These are phyloP conservation scores for Claviceps monticola DNA, from an alignment of 2,329 filamentous ascomycete genomes.

Conservation along the genomic window DNA sequence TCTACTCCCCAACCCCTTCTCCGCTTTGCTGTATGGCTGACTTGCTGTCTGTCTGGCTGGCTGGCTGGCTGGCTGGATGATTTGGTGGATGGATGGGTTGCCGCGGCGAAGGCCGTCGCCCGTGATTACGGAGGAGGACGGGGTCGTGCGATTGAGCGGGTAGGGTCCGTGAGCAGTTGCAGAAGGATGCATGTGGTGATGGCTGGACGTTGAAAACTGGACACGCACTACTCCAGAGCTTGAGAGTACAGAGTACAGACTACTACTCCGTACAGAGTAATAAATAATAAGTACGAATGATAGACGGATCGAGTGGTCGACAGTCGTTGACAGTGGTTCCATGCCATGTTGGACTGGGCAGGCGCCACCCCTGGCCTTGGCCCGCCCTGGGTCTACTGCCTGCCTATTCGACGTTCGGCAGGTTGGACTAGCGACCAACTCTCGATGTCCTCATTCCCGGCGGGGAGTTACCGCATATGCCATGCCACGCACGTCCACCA, in stretches of 20 bases:
- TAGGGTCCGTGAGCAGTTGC: neutral
- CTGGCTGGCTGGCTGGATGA: neutral
- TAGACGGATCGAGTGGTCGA: neutral
- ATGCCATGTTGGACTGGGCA: neutral
- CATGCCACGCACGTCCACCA: neutral
- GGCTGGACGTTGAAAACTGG: neutral
- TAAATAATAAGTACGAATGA: neutral
- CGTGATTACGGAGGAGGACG: neutral
- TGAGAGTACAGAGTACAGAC: no score
- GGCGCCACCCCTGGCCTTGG: neutral
- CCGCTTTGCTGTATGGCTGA: neutral
- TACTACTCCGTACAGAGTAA: no score
- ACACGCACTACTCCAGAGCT: neutral
- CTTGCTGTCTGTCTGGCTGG: neutral
- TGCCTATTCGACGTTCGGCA: no score
- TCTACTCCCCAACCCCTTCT: neutral
- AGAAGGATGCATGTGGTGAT: neutral
- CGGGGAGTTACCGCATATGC: neutral
- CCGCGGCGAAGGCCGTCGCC: neutral
- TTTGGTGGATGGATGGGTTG: neutral
- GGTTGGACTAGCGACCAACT: neutral
- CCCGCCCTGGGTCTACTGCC: neutral
- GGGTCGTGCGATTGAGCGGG: neutral
- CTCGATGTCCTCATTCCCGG: neutral
- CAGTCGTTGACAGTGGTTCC: neutral